These are phyloP conservation scores for Erysiphe pulchra DNA, from an alignment of 2,329 filamentous ascomycete genomes.

Conservation along the genomic window DNA sequence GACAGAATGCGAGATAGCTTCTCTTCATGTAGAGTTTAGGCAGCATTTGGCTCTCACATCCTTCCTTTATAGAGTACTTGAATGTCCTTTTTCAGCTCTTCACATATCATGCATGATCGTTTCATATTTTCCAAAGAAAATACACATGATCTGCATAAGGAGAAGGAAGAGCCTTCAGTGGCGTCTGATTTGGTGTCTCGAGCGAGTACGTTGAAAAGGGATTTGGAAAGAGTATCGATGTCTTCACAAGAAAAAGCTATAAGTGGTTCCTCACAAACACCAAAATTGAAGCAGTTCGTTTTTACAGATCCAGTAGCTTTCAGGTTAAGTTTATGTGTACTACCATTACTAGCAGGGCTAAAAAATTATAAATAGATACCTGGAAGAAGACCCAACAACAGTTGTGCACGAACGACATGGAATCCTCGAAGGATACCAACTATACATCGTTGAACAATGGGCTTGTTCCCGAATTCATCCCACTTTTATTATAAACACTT, in stretches of 20 bases:
- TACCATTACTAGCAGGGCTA: not conserved
- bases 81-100: not conserved
- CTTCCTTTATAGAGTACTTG: too few species aligned
- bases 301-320: constrained; percentile 41
- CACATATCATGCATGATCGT: constrained; percentile 6
- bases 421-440: constrained; percentile 58
- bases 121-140: constrained; percentile 4
- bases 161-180: constrained; percentile 7
- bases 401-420: constrained; percentile 46
- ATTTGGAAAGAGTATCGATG: not conserved
- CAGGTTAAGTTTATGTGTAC: constrained; percentile 12
- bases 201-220: not conserved
- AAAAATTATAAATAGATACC: constrained; percentile 25
- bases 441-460: constrained; percentile 95
- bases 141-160: constrained; percentile 12
- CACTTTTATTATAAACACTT: constrained; percentile 77
- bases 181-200: not conserved
- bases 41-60: too few species aligned
- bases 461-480: constrained; percentile 76
- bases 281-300: constrained; percentile 24
- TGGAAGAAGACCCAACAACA: constrained; percentile 64
- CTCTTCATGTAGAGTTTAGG: too few species aligned
- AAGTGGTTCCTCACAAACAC: not conserved
- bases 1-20: too few species aligned
- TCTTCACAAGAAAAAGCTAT: not conserved